Conservation (phyloP, 352 stramenopile species). For the Aphanomyces stellatus region DNA sequence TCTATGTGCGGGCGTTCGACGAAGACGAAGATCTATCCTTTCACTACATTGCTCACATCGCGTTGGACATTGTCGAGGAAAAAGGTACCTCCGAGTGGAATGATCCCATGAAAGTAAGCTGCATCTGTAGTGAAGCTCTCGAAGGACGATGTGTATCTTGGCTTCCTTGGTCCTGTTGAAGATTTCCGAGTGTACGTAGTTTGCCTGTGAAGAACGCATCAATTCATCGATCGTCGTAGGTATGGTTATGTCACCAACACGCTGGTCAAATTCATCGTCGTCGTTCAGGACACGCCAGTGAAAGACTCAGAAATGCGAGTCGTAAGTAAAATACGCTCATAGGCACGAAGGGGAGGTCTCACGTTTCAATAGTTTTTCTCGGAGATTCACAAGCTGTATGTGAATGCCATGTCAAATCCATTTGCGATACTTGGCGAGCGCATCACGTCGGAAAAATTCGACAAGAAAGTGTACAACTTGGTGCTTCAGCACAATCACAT, state of each 20-base stretch:
- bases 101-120: constrained; percentile 27
- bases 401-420: constrained; percentile 81
- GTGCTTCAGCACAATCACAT: constrained; percentile 56
- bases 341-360: background rate
- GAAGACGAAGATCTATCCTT: constrained; percentile 80
- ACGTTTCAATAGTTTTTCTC: constrained; percentile 51
- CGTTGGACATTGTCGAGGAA: constrained; percentile 80
- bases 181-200: constrained; percentile 68
- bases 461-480: constrained; percentile 69
- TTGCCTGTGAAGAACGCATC: too few species aligned
- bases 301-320: constrained; percentile 70
- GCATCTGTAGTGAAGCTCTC: constrained; percentile 18
- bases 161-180: constrained; percentile 75
- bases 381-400: constrained; percentile 79
- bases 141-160: constrained; percentile 82
- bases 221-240: constrained; percentile 24
- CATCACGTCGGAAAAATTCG: constrained; percentile 68
- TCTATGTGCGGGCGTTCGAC: constrained; percentile 77
- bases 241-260: constrained; percentile 84
- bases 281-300: constrained; percentile 63
- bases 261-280: constrained; percentile 71
- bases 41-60: constrained; percentile 80
- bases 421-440: constrained; percentile 75
- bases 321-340: constrained; percentile 23
- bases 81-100: constrained; percentile 37